Percentiles rank a stretch among this genome's conserved stretches.
Conservation (phyloP, 352 stramenopile species). For the Phytophthora pinifolia region DNA sequence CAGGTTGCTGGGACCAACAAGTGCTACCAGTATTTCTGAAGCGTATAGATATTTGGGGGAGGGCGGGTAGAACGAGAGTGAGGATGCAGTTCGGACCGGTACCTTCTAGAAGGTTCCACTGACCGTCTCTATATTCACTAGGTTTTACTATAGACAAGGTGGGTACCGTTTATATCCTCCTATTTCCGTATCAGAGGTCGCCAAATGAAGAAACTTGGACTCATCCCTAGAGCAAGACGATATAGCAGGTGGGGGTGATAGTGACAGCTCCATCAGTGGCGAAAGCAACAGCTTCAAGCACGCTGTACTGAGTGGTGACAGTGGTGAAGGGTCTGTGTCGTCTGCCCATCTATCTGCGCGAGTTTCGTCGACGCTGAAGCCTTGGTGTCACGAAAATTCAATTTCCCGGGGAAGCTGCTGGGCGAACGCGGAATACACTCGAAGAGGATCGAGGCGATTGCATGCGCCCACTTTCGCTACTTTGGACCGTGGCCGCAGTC, state of each 20-base stretch:
- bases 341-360: slow-evolving; percentile 32
- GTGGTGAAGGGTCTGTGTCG: slow-evolving; percentile 19
- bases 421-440: slow-evolving; percentile 64
- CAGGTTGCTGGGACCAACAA: too few relatives aligned
- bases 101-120: too few relatives aligned
- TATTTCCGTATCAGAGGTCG: slow-evolving; percentile 44
- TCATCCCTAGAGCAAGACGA: slow-evolving; percentile 39
- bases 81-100: too few relatives aligned
- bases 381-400: slow-evolving; percentile 57
- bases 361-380: slow-evolving; percentile 39
- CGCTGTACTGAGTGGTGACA: slow-evolving; percentile 24
- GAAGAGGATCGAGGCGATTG: slow-evolving; percentile 60
- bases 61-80: too few relatives aligned
- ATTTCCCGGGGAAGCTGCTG: slow-evolving; percentile 60
- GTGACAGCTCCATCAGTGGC: slow-evolving; percentile 20
- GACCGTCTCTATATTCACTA: too few relatives aligned
- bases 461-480: slow-evolving; percentile 59
- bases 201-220: slow-evolving; percentile 62
- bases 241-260: slow-evolving; percentile 11
- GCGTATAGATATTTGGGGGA: too few relatives aligned
- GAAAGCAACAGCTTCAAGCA: slow-evolving; percentile 30
- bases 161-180: too few relatives aligned
- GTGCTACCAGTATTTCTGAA: too few relatives aligned
- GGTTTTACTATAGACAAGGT: too few relatives aligned
- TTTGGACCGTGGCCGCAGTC: slow-evolving; percentile 40